Percentiles rank a stretch among this genome's conserved stretches.
Conservation (phyloP, 106 monocot genomes). For the Amphibolis antarctica region DNA sequence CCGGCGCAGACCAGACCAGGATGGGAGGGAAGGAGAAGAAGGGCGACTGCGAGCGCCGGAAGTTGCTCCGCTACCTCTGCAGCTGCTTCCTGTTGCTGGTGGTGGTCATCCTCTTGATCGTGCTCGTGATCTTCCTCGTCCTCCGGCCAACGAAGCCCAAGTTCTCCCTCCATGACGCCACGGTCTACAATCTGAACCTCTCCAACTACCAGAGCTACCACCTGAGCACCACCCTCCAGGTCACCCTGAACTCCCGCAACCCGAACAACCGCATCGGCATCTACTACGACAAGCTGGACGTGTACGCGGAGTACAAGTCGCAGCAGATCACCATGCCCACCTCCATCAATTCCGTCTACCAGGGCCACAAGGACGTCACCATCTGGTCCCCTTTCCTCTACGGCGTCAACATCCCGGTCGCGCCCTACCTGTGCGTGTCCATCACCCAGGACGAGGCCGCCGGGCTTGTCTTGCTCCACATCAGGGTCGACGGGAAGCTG, state of each 20-base stretch:
- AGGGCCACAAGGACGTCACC: conserved; percentile 35
- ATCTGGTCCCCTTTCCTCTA: conserved; percentile 42
- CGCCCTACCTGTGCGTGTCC: conserved; percentile 17
- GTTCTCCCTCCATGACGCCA: too few relatives aligned
- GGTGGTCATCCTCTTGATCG: too few relatives aligned
- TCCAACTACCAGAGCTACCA: too few relatives aligned
- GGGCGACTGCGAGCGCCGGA: too few relatives aligned
- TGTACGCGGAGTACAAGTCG: conserved; percentile 23
- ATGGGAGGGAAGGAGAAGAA: too few relatives aligned
- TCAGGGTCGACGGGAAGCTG: conserved; percentile 39
- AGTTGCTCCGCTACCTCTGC: too few relatives aligned
- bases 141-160: too few relatives aligned
- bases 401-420: conserved; percentile 29
- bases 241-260: conserved; percentile 41
- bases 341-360: conserved; percentile 19
- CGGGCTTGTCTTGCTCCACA: conserved; percentile 26
- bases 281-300: conserved; percentile 46
- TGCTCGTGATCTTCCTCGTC: too few relatives aligned
- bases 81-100: too few relatives aligned
- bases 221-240: conserved; percentile 6
- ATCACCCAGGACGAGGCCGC: conserved; percentile 25
- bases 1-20: too few relatives aligned
- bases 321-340: conserved; percentile 31
- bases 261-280: conserved; percentile 44
- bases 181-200: too few relatives aligned